Evolutionary conservation across 208 protist species (phyloP).

Genomic region (Sergeia podlipaevii): DNA sequence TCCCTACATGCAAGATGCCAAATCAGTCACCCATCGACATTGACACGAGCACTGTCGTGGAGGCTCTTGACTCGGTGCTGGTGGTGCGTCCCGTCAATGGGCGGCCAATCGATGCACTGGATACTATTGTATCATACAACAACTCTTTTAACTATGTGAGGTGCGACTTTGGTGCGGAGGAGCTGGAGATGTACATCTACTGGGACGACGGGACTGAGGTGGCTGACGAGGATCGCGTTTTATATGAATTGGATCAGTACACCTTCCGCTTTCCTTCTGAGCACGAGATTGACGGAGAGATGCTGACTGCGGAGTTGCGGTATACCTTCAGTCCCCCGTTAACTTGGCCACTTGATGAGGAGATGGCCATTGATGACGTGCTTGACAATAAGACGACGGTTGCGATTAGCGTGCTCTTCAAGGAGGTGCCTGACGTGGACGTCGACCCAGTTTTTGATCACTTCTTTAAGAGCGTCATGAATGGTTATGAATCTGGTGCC

Average conservation of each 20-base stretch:
- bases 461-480: neutral
- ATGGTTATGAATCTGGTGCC: neutral
- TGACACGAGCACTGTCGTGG: neutral
- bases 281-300: neutral
- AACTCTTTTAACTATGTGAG: neutral
- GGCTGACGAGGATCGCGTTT: neutral
- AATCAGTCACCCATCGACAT: neutral
- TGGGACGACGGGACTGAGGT: neutral
- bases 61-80: neutral
- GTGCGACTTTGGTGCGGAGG: neutral
- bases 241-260: neutral
- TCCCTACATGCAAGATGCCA: neutral
- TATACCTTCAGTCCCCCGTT: neutral
- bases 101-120: neutral
- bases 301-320: neutral
- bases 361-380: too few relatives aligned
- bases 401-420: too few relatives aligned
- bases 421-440: too few relatives aligned
- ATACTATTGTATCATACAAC: neutral
- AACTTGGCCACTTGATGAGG: too few relatives aligned
- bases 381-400: too few relatives aligned
- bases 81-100: neutral
- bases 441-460: too few relatives aligned
- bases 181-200: neutral
- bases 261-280: neutral